Evolutionary conservation across 139 green algal genomes (phyloP).

Genomic region (Pleodorina starrii): DNA sequence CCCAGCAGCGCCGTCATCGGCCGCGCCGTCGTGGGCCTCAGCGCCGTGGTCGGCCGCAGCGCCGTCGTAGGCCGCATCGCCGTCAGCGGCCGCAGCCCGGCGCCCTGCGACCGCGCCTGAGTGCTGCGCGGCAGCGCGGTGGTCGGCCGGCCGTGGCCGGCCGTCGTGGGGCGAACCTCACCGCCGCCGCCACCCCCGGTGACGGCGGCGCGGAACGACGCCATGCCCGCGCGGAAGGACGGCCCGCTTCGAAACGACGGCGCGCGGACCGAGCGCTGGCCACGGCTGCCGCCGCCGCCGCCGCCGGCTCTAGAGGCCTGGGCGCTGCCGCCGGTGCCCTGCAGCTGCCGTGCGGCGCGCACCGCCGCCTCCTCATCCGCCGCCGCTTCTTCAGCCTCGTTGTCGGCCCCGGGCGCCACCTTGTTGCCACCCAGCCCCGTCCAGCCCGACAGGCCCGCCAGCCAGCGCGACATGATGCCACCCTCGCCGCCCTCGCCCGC

Average conservation of each 20-base stretch:
- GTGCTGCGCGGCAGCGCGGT: conserved; percentile 24
- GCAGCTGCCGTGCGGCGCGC: background rate
- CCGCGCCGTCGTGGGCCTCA: conserved; percentile 6
- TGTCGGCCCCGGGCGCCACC: background rate
- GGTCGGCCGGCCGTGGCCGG: background rate
- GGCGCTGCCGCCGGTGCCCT: background rate
- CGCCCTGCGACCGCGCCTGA: background rate
- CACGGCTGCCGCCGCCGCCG: background rate
- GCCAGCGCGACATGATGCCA: conserved; percentile 47
- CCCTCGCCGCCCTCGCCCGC: background rate
- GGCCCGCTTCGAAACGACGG: background rate
- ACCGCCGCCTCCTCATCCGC: conserved; percentile 39
- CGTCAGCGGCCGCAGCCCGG: background rate
- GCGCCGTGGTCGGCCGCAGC: conserved; percentile 10
- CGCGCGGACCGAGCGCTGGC: background rate
- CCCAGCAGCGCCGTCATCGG: conserved; percentile 32
- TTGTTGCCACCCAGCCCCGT: conserved; percentile 13
- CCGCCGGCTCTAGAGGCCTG: background rate
- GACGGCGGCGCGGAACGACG: background rate
- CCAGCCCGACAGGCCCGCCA: conserved; percentile 28
- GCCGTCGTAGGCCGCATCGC: conserved; percentile 10
- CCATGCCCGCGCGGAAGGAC: background rate
- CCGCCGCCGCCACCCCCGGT: background rate
- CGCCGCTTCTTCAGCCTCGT: background rate
- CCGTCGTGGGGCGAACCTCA: background rate